Evolutionary conservation across 805 yeast species (phyloP).

Genomic region (Pichia phayaonensis): DNA sequence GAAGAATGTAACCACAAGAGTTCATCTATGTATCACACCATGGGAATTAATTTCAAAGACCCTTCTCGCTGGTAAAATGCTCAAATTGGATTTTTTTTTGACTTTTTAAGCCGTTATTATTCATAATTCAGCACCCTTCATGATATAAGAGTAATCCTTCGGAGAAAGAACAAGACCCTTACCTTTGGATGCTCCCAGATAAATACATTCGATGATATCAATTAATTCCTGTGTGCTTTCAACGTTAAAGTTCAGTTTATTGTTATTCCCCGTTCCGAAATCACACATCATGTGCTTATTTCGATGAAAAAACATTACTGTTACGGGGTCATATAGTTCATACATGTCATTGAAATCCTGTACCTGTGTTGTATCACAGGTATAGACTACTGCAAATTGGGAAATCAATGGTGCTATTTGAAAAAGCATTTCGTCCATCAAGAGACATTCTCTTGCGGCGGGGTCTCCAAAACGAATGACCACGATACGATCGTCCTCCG

Average conservation of each 20-base stretch:
- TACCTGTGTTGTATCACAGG: slow-evolving; percentile 84
- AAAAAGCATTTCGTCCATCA: slow-evolving; percentile 81
- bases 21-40: neutral
- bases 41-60: neutral
- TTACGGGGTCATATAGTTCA: slow-evolving; percentile 82
- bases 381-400: slow-evolving; percentile 80
- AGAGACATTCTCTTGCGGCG: slow-evolving; percentile 68
- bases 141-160: slow-evolving; percentile 39
- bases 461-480: slow-evolving; percentile 86
- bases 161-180: slow-evolving; percentile 88
- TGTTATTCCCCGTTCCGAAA: slow-evolving; percentile 96
- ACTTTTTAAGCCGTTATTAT: neutral
- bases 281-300: slow-evolving; percentile 98
- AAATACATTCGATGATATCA: slow-evolving; percentile 83
- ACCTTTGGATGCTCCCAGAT: slow-evolving; percentile 87
- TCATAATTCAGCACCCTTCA: neutral
- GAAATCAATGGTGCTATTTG: slow-evolving; percentile 74
- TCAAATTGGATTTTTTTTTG: no score
- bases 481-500: slow-evolving; percentile 84
- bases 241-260: slow-evolving; percentile 77
- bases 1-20: neutral
- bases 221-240: slow-evolving; percentile 83
- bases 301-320: slow-evolving; percentile 87
- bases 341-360: slow-evolving; percentile 89
- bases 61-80: neutral